Conservation (phyloP, 2,329 filamentous ascomycete species). For the Epichloe amarillans region DNA sequence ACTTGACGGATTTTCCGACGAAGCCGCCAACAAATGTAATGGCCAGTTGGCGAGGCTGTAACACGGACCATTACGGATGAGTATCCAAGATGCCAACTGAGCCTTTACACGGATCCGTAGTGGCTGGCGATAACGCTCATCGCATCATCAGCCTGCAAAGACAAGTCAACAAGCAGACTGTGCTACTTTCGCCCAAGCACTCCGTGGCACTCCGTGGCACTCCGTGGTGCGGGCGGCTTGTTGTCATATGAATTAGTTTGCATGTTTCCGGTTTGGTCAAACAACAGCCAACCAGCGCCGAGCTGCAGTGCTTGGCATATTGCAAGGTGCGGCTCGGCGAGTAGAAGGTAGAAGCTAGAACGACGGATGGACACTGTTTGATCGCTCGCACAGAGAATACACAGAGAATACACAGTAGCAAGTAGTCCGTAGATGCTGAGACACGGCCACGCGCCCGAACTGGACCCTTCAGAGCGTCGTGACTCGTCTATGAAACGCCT, state of each 20-base stretch:
- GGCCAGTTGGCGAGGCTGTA: too few species aligned
- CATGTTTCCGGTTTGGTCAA: not conserved
- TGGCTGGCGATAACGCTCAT: too few species aligned
- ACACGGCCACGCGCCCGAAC: not conserved
- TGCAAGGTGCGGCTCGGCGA: not conserved
- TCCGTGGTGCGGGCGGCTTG: too few species aligned
- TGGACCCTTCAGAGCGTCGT: not conserved
- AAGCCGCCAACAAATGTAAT: not conserved
- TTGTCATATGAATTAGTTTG: not conserved
- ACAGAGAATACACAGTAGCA: not conserved
- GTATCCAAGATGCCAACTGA: too few species aligned
- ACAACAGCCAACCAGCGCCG: not conserved
- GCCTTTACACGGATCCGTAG: too few species aligned
- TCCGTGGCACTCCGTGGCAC: too few species aligned
- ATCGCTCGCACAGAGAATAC: not conserved
- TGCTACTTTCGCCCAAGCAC: too few species aligned
- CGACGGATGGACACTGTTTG: not conserved
- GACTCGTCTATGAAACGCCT: constrained; percentile 4
- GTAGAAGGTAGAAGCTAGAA: not conserved
- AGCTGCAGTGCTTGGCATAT: not conserved
- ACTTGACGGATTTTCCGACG: too few species aligned
- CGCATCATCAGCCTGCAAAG: too few species aligned
- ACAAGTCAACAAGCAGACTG: too few species aligned
- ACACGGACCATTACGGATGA: too few species aligned
- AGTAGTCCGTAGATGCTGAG: not conserved